Evolutionary conservation across 1,284 basidiomycete species (phyloP), one percentile per base, ranked within the genome.

Genomic region (Leccinum pachyderme): DNA sequence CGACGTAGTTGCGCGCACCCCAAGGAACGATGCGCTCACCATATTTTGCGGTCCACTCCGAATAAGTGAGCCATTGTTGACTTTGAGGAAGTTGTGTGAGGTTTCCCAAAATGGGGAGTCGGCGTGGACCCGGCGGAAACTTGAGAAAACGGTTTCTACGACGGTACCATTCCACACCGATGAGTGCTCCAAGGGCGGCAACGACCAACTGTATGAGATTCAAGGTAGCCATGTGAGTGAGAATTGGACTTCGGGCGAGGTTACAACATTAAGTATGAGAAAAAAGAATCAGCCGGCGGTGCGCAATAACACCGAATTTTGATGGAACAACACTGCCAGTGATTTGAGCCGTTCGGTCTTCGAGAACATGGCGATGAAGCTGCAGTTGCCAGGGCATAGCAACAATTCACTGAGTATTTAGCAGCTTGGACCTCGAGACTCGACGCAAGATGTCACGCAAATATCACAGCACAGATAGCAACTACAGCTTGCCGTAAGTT

Each of bases 391-490:
- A 37, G 35, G 35, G n/a, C 18, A 39, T 18, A 39, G 18, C 37
- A 39, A 37, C 35, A 8, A 41, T 15, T 41, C 39, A 41, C 39
- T 0, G 18, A 39, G 6, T 18, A 39, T 39, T 18, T 18, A 39
- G 15, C 37, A 39, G 37, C 11, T 3, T 39, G 37, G 18, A 39
- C 9, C 11, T 18, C 37, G 0, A 11, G 37, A 25, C 2, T 32
- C 35, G 9, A 35, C 27, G 11, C 7, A 28, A 46, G 15, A 54
- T 54, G 50, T 18, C 18, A 18, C 53, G 53, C 28, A 37, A 46
- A 53, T 54, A 54, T 9, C 53, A 54, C n/a, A n/a, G 39, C 32
- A 54, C 53, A 15, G 43, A 54, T 4, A 53, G 53, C 44, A 54
- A 54, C n/a, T 54, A 54, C 29, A 15, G 33, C 3, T 39, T 54